Evolutionary conservation across 2,329 filamentous ascomycete species (phyloP).

Genomic region (Lomentospora prolificans): DNA sequence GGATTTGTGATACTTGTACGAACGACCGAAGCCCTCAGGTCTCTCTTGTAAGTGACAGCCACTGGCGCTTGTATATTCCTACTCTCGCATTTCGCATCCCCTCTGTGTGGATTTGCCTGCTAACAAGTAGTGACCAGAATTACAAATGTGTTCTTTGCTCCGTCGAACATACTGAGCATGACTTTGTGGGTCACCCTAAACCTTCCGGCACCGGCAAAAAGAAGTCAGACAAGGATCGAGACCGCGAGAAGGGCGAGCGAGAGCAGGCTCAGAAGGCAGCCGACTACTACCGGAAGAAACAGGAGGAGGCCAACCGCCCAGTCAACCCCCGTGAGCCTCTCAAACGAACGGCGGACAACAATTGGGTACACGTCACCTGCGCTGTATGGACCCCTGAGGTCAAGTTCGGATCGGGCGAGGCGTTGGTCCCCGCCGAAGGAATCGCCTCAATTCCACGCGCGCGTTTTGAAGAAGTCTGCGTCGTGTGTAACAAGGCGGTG

Average conservation of each 20-base stretch:
- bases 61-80: not conserved
- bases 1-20: slow-evolving; percentile 90
- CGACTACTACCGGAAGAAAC: slow-evolving; percentile 72
- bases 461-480: slow-evolving; percentile 70
- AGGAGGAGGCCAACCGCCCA: slow-evolving; percentile 76
- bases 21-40: slow-evolving; percentile 90
- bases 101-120: not conserved
- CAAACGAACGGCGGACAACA: slow-evolving; percentile 91
- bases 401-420: slow-evolving; percentile 78
- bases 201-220: slow-evolving; percentile 64
- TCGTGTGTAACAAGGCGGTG: slow-evolving; percentile 63
- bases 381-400: slow-evolving; percentile 88
- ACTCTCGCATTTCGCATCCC: too few species aligned
- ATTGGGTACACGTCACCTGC: slow-evolving; percentile 95
- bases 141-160: slow-evolving; percentile 93
- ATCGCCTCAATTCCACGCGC: slow-evolving; percentile 70
- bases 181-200: slow-evolving; percentile 63
- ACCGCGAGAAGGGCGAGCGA: slow-evolving; percentile 77
- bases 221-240: slow-evolving; percentile 75
- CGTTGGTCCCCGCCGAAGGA: slow-evolving; percentile 79
- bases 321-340: slow-evolving; percentile 78
- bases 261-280: slow-evolving; percentile 71
- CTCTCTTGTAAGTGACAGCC: slow-evolving; percentile 60
- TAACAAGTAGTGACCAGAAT: slow-evolving; percentile 19
- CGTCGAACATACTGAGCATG: slow-evolving; percentile 68